These are phyloP conservation scores for Phoma herbarum DNA, from an alignment of 2,329 filamentous ascomycete species.

Conservation along the genomic window DNA sequence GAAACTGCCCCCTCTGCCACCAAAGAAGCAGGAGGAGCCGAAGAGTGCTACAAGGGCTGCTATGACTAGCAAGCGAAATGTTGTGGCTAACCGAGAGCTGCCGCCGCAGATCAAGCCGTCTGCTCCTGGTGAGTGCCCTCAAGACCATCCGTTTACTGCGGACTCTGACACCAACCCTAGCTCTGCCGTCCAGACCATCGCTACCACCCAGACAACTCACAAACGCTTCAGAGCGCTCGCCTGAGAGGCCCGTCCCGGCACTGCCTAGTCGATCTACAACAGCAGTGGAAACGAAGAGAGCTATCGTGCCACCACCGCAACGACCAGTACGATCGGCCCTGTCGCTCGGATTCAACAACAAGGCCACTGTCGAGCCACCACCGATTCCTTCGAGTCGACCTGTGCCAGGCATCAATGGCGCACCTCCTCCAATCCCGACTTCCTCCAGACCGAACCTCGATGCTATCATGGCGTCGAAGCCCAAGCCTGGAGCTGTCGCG, in stretches of 20 bases:
- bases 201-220: conserved; percentile 32
- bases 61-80: conserved; percentile 47
- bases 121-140: conserved; percentile 32
- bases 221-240: conserved; percentile 20
- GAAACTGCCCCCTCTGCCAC: conserved; percentile 63
- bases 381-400: conserved; percentile 42
- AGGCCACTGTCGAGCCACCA: conserved; percentile 43
- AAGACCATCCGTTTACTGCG: conserved; percentile 1
- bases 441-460: conserved; percentile 67
- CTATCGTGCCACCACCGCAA: conserved; percentile 40
- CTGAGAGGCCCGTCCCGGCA: conserved; percentile 27
- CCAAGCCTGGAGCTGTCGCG: conserved; percentile 38
- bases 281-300: conserved; percentile 20
- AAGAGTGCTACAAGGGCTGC: conserved; percentile 49
- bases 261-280: conserved; percentile 27
- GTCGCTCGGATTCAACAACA: conserved; percentile 58
- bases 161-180: conserved; percentile 17
- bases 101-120: conserved; percentile 41
- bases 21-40: conserved; percentile 56
- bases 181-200: conserved; percentile 32
- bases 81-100: conserved; percentile 35
- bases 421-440: conserved; percentile 62
- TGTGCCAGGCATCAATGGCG: conserved; percentile 21
- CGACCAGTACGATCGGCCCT: conserved; percentile 55
- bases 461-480: conserved; percentile 60